Percentiles rank a stretch among this genome's conserved stretches.
These are phyloP conservation scores for Helicocarpus griseus DNA, from an alignment of 2,329 filamentous ascomycete species.

Conservation along the genomic window DNA sequence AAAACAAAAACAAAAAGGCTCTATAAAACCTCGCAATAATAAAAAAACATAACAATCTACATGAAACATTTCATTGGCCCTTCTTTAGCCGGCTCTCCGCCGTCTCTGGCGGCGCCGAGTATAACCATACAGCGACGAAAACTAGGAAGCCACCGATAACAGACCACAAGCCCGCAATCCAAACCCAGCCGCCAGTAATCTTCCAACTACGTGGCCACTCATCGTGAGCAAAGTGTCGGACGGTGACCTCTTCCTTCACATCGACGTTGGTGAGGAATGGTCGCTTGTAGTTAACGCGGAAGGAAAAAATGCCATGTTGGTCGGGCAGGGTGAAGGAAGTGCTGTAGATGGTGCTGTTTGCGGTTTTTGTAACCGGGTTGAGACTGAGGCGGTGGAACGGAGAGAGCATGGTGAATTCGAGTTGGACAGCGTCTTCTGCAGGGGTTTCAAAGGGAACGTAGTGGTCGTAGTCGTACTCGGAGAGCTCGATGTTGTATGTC, in stretches of 20 bases:
- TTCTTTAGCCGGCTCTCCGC: conserved; percentile 8
- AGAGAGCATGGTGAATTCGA: conserved; percentile 98
- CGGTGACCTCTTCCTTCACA: conserved; percentile 89
- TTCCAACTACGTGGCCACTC: conserved; percentile 87
- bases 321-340: conserved; percentile 76
- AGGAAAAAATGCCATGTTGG: conserved; percentile 99
- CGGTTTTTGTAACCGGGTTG: conserved; percentile 44
- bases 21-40: not conserved
- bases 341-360: conserved; percentile 63
- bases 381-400: conserved; percentile 88
- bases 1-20: not conserved
- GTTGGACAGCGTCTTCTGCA: conserved; percentile 65
- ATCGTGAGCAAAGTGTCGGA: conserved; percentile 93
- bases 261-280: conserved; percentile 83
- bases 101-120: conserved; percentile 45
- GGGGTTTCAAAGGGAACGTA: conserved; percentile 67
- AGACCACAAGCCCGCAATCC: conserved; percentile 78
- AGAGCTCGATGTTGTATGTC: conserved; percentile 81
- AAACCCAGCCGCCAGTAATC: conserved; percentile 88
- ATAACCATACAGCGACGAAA: conserved; percentile 86
- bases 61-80: conserved; percentile 3
- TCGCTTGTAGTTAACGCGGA: conserved; percentile 93
- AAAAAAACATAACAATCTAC: not conserved
- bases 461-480: conserved; percentile 68
- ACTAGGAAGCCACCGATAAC: conserved; percentile 75